phyloP scores from a whole-genome alignment of 2,329 filamentous ascomycete species.

The Chrysoporthe austroafricana region DNA sequence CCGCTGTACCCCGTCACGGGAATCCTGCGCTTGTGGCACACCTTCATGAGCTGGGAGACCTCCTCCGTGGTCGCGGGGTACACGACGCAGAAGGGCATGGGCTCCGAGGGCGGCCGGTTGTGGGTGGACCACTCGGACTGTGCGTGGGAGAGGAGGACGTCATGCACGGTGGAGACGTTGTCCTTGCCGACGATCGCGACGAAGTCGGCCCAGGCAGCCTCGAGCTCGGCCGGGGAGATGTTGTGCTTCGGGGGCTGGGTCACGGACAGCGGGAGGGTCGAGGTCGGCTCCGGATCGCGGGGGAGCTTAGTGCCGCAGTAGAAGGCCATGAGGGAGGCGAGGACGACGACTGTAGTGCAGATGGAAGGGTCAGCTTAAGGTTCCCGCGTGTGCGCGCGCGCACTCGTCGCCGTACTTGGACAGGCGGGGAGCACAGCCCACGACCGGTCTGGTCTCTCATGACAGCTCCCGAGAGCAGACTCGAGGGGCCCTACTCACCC shows the following conservation, averaged over 20 bases:
- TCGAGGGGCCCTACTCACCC: conserved; percentile 40
- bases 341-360: conserved; percentile 53
- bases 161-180: conserved; percentile 63
- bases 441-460: background rate
- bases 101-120: conserved; percentile 18
- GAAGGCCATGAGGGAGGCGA: conserved; percentile 57
- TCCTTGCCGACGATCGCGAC: conserved; percentile 65
- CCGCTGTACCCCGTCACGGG: conserved; percentile 88
- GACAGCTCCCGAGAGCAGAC: background rate
- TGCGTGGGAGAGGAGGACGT: conserved; percentile 60
- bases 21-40: conserved; percentile 80
- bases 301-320: conserved; percentile 62
- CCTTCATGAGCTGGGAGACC: conserved; percentile 84
- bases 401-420: background rate
- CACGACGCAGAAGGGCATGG: conserved; percentile 27
- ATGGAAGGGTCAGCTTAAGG: background rate
- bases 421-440: no score
- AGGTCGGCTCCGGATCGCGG: conserved; percentile 53
- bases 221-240: conserved; percentile 64
- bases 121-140: conserved; percentile 65
- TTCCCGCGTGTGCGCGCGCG: background rate
- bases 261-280: conserved; percentile 62
- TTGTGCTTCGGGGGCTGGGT: conserved; percentile 59
- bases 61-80: conserved; percentile 69
- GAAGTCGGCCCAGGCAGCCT: conserved; percentile 73